Evolutionary conservation across 1,284 basidiomycete species (phyloP), one percentile per base, ranked within the genome.

Genomic region (Entoloma clypeatum): DNA sequence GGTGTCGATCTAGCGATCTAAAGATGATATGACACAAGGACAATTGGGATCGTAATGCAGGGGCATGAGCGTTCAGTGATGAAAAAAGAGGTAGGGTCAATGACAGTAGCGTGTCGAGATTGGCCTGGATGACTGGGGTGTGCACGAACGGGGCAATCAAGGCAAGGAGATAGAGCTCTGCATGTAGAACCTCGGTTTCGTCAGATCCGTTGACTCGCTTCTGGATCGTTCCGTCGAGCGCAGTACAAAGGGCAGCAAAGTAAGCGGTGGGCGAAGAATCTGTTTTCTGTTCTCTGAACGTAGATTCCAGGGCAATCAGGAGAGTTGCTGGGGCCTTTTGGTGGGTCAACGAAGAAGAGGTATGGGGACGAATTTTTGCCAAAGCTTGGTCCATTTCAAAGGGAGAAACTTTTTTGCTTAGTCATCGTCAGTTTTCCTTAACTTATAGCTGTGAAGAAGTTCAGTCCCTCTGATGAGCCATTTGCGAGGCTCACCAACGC

Each of bases 321-420:
- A 99, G 79, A 41, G 81, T 84, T 10, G 96, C 96, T 2, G 93
- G 92, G 38, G 87, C 79, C 59, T 91, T 90, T 66, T 98, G 93
- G 59, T 96, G 91, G 1, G 83, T 62, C 14, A 95, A 74, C 19
- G 79, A 76, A 0, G 93, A 95, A 17, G 79, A 77, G 2, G 81
- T 83, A 56, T 97, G 92, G 10, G 86, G 84, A 43, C 95, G 75
- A 52, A 99, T 92, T 69, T 97, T 98, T 47, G 79, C 69, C 36
- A 96, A 72, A 17, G 80, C 77, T 11, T 71, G 58, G 58, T 86
- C 80, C 78, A 81, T 77, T 39, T 41, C 47, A 34, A 21, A 9
- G 30, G n/a, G 21, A 18, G 7, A 7, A 14, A 41, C 19, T 18
- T 47, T 57, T 55, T 56, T 53, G 60, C 60, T 62, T 61, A 62